Conservation (phyloP, 2,329 filamentous ascomycete species). For the Tolypocladium capitatum region DNA sequence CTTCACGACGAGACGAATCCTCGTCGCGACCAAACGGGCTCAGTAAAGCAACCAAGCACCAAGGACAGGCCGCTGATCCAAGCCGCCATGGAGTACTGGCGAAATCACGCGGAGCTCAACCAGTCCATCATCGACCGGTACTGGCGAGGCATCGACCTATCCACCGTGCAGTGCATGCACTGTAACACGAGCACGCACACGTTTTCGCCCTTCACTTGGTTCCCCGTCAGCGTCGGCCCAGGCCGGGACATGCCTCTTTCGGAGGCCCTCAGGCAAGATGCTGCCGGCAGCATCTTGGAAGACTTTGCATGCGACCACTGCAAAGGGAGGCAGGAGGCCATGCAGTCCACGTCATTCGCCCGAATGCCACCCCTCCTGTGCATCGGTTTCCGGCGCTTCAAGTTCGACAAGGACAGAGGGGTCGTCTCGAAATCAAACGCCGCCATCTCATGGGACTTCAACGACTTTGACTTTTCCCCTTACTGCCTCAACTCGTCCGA, state of each 20-base stretch:
- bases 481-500: constrained; percentile 26
- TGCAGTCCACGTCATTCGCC: constrained; percentile 60
- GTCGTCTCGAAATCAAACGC: constrained; percentile 52
- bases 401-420: constrained; percentile 18
- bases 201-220: constrained; percentile 39
- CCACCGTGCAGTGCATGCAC: constrained; percentile 53
- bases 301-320: constrained; percentile 66
- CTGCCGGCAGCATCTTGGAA: constrained; percentile 51
- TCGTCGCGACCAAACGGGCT: constrained; percentile 28
- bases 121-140: constrained; percentile 65
- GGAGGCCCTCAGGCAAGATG: constrained; percentile 58
- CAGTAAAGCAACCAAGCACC: constrained; percentile 17
- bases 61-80: constrained; percentile 24
- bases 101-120: constrained; percentile 53
- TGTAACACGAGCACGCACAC: constrained; percentile 36
- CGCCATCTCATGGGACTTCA: constrained; percentile 63
- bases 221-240: constrained; percentile 27
- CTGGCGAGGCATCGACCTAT: constrained; percentile 65
- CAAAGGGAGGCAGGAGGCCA: constrained; percentile 51
- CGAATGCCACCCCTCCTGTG: constrained; percentile 70
- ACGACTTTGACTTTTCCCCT: constrained; percentile 44
- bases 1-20: constrained; percentile 77
- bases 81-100: constrained; percentile 65
- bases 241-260: constrained; percentile 27
- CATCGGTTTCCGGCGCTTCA: constrained; percentile 55